Percentiles rank a stretch among this genome's conserved stretches.
phyloP scores from a whole-genome alignment of 352 stramenopile genomes.

The Globisporangium cederbergense region DNA sequence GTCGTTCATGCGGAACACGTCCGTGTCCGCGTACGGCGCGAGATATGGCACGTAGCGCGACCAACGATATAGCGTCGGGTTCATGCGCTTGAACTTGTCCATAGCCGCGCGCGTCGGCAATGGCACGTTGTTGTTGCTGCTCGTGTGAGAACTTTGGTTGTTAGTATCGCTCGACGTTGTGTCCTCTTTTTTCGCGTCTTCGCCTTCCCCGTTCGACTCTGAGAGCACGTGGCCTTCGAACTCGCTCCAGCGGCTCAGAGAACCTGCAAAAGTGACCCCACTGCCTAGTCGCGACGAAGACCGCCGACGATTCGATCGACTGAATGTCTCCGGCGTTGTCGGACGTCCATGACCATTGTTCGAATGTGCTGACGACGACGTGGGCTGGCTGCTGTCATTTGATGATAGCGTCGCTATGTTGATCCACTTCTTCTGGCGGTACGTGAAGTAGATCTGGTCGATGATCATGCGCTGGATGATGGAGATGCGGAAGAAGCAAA shows the following conservation, averaged over 20 bases:
- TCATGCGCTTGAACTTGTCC: slow-evolving; percentile 46
- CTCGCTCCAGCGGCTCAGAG: slow-evolving; percentile 54
- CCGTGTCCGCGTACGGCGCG: slow-evolving; percentile 40
- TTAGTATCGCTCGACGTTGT: slow-evolving; percentile 1
- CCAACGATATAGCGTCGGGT: slow-evolving; percentile 67
- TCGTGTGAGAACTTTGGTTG: slow-evolving; percentile 23
- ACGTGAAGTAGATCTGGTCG: slow-evolving; percentile 50
- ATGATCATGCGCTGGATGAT: slow-evolving; percentile 50
- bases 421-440: slow-evolving; percentile 48
- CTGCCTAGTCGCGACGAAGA: slow-evolving; percentile 48
- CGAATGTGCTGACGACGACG: not conserved
- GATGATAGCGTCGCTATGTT: slow-evolving; percentile 17
- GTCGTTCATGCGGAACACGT: slow-evolving; percentile 58
- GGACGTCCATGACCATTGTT: not conserved
- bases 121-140: slow-evolving; percentile 10
- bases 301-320: slow-evolving; percentile 17
- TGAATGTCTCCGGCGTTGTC: not conserved
- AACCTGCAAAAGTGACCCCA: slow-evolving; percentile 49
- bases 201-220: slow-evolving; percentile 25
- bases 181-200: slow-evolving; percentile 6
- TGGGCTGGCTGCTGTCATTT: not conserved
- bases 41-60: slow-evolving; percentile 56
- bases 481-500: slow-evolving; percentile 68
- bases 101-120: slow-evolving; percentile 12
- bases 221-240: slow-evolving; percentile 43